A percentile compares a stretch with the other conserved stretches of the same genome.
phyloP scores from a whole-genome alignment of 2,329 filamentous ascomycete species.

The Chaetomium strumarium region DNA sequence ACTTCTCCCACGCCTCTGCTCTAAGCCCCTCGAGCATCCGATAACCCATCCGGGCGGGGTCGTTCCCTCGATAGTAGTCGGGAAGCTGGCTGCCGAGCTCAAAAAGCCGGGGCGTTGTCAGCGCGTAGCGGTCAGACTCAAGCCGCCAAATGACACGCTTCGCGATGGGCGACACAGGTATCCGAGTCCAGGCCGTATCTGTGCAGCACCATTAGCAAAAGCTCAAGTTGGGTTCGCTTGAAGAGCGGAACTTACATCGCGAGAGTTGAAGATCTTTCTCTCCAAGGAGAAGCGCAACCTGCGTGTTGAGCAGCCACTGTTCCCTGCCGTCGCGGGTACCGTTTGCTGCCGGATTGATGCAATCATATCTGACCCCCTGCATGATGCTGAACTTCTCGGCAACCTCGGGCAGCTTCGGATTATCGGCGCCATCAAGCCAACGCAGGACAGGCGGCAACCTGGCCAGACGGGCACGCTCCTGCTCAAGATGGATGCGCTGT shows the following conservation, averaged over 20 bases:
- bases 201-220: constrained; percentile 11
- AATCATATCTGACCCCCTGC: constrained; percentile 59
- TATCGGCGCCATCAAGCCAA: constrained; percentile 51
- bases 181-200: constrained; percentile 56
- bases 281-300: constrained; percentile 57
- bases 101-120: constrained; percentile 45
- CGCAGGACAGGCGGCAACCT: constrained; percentile 55
- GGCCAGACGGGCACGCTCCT: constrained; percentile 48
- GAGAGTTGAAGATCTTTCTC: constrained; percentile 58
- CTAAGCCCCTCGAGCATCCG: constrained; percentile 41
- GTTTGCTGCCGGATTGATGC: constrained; percentile 48
- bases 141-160: constrained; percentile 56
- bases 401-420: constrained; percentile 45
- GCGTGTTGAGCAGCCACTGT: constrained; percentile 60
- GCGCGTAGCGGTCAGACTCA: constrained; percentile 50
- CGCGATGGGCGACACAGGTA: constrained; percentile 46
- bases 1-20: constrained; percentile 46
- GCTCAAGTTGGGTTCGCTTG: neutral
- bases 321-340: constrained; percentile 53
- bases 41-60: constrained; percentile 40
- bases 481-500: constrained; percentile 46
- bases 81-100: constrained; percentile 49
- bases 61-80: constrained; percentile 44
- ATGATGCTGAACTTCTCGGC: constrained; percentile 52
- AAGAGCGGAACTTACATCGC: constrained; percentile 44